Evolutionary conservation across 2,329 filamentous ascomycete genomes (phyloP), one percentile per base, ranked within the genome.

Genomic region (Neoascochyta sp.): DNA sequence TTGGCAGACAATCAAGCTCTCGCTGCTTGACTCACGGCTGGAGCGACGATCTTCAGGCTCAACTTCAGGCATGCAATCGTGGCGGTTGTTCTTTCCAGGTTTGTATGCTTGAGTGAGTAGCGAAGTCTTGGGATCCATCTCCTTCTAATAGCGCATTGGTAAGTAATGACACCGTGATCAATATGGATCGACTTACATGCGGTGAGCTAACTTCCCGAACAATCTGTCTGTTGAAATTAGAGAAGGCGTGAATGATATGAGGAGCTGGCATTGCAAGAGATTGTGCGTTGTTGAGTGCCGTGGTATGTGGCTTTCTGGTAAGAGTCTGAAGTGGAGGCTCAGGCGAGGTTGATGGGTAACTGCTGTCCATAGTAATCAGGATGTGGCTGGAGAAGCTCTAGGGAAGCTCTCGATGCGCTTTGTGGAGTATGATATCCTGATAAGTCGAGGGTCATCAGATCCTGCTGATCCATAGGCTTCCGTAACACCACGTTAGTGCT

Each of bases 1-100:
- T 17, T 28, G 18, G 26, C 31, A 32, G 5, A 40, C 22, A 4
- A 37, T 34, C 1, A 37, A 16, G 12, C 41, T 37, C n/a, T 39
- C 34, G 21, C 34, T 36, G 19, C 39, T 43, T 13, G 32, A 37
- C 4, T 34, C 31, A 13, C 15, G 16, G n/a, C 12, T 18, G 13
- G 10, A 12, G 11, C 22, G 29, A 6, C 27, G 16, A 5, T 40
- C 22, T 11, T 24, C 16, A 2, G 36, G 29, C 13, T 29, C 19
- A 16, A 27, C 22, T n/a, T 24, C 19, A 3, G 24, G 28, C 2
- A 24, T 23, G 3, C 22, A 16, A 14, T 26, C 19, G 2, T 36
- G 29, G 6, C 7, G 9, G 4, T 28, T 13, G 9, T 17, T 15
- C 12, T 24, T 18, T 1, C 3, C 11, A 14, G 27, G 19, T 9